Evolutionary conservation across 352 stramenopile species (phyloP), one percentile per base, ranked within the genome.

Genomic region (Aphanomyces euteiches): DNA sequence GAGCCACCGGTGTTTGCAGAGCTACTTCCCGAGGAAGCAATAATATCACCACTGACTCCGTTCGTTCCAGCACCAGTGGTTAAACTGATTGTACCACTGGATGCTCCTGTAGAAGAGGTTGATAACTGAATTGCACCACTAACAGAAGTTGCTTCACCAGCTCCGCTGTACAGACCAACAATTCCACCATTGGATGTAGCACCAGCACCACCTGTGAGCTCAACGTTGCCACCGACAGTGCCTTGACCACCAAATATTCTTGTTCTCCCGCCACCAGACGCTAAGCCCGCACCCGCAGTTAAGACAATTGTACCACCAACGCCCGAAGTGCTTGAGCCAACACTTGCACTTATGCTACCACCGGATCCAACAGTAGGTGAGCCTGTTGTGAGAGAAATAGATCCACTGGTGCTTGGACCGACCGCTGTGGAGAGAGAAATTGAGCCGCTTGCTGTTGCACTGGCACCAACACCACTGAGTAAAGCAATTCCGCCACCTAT

Each of bases 401-500:
- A 13, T 38, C 64, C 64, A 53, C 64, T 70, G 21, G 64, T 60
- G 47, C 64, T 70, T 64, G 64, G 21, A 7, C 64, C 64, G 28
- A 53, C 54, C 2, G 64, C 64, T 8, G 64, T 61, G 40, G 48
- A 63, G 7, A 70, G 28, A 12, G 45, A 43, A 50, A 70, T 70
- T 7, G 19, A 28, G 7, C 64, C 64, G 19, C 64, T 70, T 7
- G 64, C 36, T 4, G 28, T 43, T 21, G 47, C 37, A 41, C 28
- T 63, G 2, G 64, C 47, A 43, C 64, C 64, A 6, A 50, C 37
- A n/a, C 64, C 64, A 61, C 64, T 70, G 10, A 56, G 17, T 13
- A 70, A 38, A 15, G 40, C 19, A 41, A 70, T 43, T 5, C n/a
- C 74, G 47, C 85, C 85, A 50, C 85, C 85, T 34, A 78, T 82